Conservation (phyloP, 176 grass and related monocot species). For the Poa pratensis region DNA sequence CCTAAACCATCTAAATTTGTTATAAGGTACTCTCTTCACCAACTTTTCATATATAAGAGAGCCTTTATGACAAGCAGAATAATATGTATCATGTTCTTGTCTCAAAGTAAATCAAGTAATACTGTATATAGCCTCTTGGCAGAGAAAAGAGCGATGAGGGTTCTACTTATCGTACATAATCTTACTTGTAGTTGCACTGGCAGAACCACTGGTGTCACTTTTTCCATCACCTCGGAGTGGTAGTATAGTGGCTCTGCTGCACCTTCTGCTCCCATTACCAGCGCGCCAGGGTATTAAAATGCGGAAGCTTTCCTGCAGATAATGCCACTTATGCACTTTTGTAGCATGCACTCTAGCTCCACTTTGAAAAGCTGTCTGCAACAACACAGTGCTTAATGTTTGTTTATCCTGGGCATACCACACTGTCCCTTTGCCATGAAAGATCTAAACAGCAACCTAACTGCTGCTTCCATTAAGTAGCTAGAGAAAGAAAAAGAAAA, state of each 20-base stretch:
- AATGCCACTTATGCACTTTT: slow-evolving; percentile 94
- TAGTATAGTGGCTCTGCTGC: slow-evolving; percentile 44
- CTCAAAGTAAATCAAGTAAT: slow-evolving; percentile 10
- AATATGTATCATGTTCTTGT: not conserved
- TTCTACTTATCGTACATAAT: not conserved
- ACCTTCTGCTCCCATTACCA: slow-evolving; percentile 52
- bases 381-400: slow-evolving; percentile 26
- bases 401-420: slow-evolving; percentile 46
- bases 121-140: not conserved
- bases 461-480: slow-evolving; percentile 50
- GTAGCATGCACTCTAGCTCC: slow-evolving; percentile 60
- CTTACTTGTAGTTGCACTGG: slow-evolving; percentile 30
- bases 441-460: slow-evolving; percentile 52
- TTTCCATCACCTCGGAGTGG: slow-evolving; percentile 43
- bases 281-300: slow-evolving; percentile 61
- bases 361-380: slow-evolving; percentile 63
- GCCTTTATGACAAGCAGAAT: slow-evolving; percentile 25
- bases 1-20: slow-evolving; percentile 24
- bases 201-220: slow-evolving; percentile 33
- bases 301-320: slow-evolving; percentile 80
- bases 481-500: slow-evolving; percentile 49
- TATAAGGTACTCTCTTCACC: slow-evolving; percentile 16
- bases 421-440: slow-evolving; percentile 40
- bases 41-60: slow-evolving; percentile 10
- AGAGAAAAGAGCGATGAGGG: not conserved